Base-by-base conservation (phyloP, 306 rosid genomes). In the Pachyrhizus erosus region DNA sequence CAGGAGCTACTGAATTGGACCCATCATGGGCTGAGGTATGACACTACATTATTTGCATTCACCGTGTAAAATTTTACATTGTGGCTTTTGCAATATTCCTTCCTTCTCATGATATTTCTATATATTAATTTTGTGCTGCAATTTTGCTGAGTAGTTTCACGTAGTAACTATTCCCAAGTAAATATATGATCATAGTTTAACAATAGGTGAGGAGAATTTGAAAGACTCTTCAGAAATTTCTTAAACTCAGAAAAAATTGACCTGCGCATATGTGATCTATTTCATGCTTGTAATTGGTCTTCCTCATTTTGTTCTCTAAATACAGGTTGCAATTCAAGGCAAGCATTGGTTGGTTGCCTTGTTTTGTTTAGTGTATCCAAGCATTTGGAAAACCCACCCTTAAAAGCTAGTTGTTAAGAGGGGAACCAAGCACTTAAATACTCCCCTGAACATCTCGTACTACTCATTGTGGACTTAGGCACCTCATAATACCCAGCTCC, bases 21-120 rank as follows among this genome's bases (percentile, higher is more conserved):
- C 92, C 96, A 29, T 93, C 93, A 23, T 95, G 98, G 99, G 94
- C 94, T 34, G 99, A 95, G 94, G 99, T 95, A 86, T 48, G 81
- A 13, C 57, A 17, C 45, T 61, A 55, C 45, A 40, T 43, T 26
- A 69, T 58, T 57, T 65, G 67, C 40, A 71, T 31, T 6, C 49
- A 33, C 58, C 23, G 26, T 45, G 40, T 26, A 55, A 58, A 82
- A n/a, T 29, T 39, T 58, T 60, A 14, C 66, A 42, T 67, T 55
- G 20, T 34, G 42, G 21, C 17, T 23, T 80, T 43, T 57, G 15
- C 55, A 26, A 68, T 48, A 45, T 61, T 60, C 49, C 57, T 60
- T 46, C 52, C 49, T 20, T 17, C 52, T 73, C 52, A 29, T 26
- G 23, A 29, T 75, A 12, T 2, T 62, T 71, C 5, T 27, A 5